A percentile compares a stretch with the other conserved stretches of the same genome.
Evolutionary conservation across 1,284 basidiomycete genomes (phyloP).

Genomic region (Anthracocystis setariae): DNA sequence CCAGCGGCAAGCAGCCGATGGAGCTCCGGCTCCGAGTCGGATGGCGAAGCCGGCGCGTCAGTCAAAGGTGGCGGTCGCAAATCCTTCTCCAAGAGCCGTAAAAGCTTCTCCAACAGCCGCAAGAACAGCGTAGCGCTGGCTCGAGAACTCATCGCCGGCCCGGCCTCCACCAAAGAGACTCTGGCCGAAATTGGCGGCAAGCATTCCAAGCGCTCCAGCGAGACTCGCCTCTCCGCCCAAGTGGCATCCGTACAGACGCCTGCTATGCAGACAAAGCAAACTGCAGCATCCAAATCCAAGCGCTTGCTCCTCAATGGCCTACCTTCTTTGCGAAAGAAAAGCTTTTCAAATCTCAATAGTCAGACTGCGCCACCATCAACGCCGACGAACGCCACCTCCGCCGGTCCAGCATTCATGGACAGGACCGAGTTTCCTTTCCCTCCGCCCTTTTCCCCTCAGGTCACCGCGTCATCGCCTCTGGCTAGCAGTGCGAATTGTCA

Average conservation of each 20-base stretch:
- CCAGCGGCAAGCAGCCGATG: slow-evolving; percentile 42
- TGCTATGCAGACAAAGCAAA: slow-evolving; percentile 11
- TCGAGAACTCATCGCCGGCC: slow-evolving; percentile 13
- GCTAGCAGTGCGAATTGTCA: slow-evolving; percentile 12
- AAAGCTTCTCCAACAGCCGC: slow-evolving; percentile 37
- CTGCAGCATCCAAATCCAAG: slow-evolving; percentile 19
- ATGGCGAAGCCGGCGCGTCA: slow-evolving; percentile 30
- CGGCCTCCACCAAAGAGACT: neutral
- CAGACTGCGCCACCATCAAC: slow-evolving; percentile 27
- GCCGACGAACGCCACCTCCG: slow-evolving; percentile 10
- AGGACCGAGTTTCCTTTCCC: slow-evolving; percentile 36
- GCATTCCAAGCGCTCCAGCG: slow-evolving; percentile 24
- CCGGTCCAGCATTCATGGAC: slow-evolving; percentile 14
- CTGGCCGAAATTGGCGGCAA: slow-evolving; percentile 10
- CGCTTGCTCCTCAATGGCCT: slow-evolving; percentile 30
- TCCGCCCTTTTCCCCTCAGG: slow-evolving; percentile 9
- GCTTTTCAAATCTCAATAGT: slow-evolving; percentile 34
- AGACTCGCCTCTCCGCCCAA: slow-evolving; percentile 17
- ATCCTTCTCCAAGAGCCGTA: slow-evolving; percentile 38
- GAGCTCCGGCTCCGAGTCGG: slow-evolving; percentile 58
- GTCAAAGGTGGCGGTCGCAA: slow-evolving; percentile 19
- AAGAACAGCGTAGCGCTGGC: slow-evolving; percentile 34
- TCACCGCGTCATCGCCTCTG: slow-evolving; percentile 9
- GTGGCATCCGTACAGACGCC: slow-evolving; percentile 2
- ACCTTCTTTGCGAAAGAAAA: slow-evolving; percentile 50